Percentiles rank a stretch among this genome's conserved stretches.
Conservation (phyloP, 108 stramenopile genomes). For the Ochromonas danica region DNA sequence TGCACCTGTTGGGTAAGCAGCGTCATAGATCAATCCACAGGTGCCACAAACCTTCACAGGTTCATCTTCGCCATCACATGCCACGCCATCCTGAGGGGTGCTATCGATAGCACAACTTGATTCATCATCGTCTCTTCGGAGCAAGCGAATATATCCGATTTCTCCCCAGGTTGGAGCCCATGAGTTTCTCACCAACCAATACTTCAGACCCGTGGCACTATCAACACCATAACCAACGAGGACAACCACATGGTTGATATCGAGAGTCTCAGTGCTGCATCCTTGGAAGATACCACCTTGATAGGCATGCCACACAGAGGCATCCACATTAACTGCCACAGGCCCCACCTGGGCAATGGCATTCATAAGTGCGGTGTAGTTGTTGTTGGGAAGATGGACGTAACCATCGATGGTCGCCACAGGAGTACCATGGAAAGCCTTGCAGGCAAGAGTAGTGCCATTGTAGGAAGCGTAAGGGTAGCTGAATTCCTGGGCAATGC, state of each 20-base stretch:
- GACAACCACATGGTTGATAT: conserved; percentile 38
- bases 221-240: conserved; percentile 33
- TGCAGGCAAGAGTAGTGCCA: conserved; percentile 55
- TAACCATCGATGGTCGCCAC: conserved; percentile 71
- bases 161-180: conserved; percentile 23
- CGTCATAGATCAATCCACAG: conserved; percentile 29
- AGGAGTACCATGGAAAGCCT: background rate
- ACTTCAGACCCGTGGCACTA: background rate
- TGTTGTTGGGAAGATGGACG: conserved; percentile 64
- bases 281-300: conserved; percentile 58
- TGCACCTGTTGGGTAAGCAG: conserved; percentile 7
- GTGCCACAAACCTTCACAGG: conserved; percentile 36
- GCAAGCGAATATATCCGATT: conserved; percentile 15
- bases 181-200: conserved; percentile 29
- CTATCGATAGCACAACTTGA: conserved; percentile 8
- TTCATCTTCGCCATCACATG: conserved; percentile 10
- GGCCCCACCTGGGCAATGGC: conserved; percentile 75
- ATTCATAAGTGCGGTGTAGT: conserved; percentile 69
- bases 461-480: conserved; percentile 63
- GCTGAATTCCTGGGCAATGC: conserved; percentile 62
- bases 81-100: conserved; percentile 23
- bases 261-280: background rate
- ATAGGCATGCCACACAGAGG: conserved; percentile 64
- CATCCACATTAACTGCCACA: conserved; percentile 68
- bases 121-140: conserved; percentile 38